Conservation (phyloP, 2,329 filamentous ascomycete species). For the Beauveria varroae region DNA sequence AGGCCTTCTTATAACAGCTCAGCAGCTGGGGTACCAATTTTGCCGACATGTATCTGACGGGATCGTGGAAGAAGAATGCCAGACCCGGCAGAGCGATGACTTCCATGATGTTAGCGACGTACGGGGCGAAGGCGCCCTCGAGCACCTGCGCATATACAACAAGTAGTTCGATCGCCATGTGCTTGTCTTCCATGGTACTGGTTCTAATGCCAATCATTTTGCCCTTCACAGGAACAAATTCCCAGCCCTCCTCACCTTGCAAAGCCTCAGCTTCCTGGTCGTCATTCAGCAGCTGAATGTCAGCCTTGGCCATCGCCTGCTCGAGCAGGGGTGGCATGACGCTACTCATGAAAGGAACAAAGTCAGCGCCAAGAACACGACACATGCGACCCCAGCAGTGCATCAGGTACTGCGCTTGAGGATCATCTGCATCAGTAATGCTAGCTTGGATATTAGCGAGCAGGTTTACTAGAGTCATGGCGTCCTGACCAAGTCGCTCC, state of each 20-base stretch:
- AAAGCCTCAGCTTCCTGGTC: slow-evolving; percentile 90
- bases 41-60: slow-evolving; percentile 87
- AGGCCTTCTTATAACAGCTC: slow-evolving; percentile 88
- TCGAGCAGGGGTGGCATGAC: slow-evolving; percentile 93
- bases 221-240: slow-evolving; percentile 90
- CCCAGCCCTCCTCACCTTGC: slow-evolving; percentile 94
- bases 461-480: slow-evolving; percentile 77
- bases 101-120: slow-evolving; percentile 89
- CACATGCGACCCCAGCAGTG: slow-evolving; percentile 99
- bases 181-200: slow-evolving; percentile 94
- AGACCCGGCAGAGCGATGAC: slow-evolving; percentile 91
- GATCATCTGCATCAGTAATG: slow-evolving; percentile 87
- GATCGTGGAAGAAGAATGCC: slow-evolving; percentile 98
- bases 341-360: slow-evolving; percentile 82
- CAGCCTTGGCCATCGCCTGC: slow-evolving; percentile 88
- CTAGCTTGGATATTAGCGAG: slow-evolving; percentile 79
- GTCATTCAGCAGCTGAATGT: slow-evolving; percentile 92
- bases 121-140: slow-evolving; percentile 86
- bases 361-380: slow-evolving; percentile 81
- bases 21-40: slow-evolving; percentile 91
- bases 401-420: slow-evolving; percentile 92
- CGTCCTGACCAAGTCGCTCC: slow-evolving; percentile 82
- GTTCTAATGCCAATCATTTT: slow-evolving; percentile 99
- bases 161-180: slow-evolving; percentile 98
- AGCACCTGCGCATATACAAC: slow-evolving; percentile 95